These are phyloP conservation scores for Sporothrix globosa DNA, from an alignment of 2,329 filamentous ascomycete species.

Conservation along the genomic window DNA sequence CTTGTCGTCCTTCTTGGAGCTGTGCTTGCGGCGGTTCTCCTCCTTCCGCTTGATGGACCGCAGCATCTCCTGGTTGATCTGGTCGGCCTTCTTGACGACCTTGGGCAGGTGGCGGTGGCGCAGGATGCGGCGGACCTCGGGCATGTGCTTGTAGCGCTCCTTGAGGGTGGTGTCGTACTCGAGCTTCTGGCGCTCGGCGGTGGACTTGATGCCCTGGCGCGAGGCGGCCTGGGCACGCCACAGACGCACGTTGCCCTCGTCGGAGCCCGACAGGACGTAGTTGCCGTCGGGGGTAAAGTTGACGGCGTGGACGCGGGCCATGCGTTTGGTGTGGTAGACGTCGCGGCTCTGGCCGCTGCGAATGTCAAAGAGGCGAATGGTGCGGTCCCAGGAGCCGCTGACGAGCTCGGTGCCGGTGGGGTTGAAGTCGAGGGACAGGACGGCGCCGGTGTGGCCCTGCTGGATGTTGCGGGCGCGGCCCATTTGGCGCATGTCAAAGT, in stretches of 20 bases:
- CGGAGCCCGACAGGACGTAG: constrained; percentile 86
- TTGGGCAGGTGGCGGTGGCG: constrained; percentile 90
- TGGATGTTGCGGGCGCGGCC: constrained; percentile 38
- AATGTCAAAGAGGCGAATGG: constrained; percentile 81
- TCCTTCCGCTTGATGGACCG: constrained; percentile 84
- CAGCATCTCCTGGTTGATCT: constrained; percentile 92
- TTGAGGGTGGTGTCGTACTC: constrained; percentile 89
- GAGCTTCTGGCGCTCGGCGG: constrained; percentile 80
- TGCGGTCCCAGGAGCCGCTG: constrained; percentile 85
- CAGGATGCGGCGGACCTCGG: constrained; percentile 87
- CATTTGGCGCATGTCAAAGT: constrained; percentile 80
- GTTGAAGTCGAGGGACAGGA: constrained; percentile 95
- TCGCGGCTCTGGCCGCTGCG: constrained; percentile 83
- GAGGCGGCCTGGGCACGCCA: constrained; percentile 88
- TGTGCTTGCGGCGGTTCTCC: constrained; percentile 93
- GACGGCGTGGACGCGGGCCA: constrained; percentile 76
- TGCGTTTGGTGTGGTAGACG: constrained; percentile 95
- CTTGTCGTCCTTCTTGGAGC: constrained; percentile 71
- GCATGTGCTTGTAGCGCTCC: constrained; percentile 89
- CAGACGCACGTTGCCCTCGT: constrained; percentile 84
- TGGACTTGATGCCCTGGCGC: constrained; percentile 81
- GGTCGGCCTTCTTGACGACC: constrained; percentile 90
- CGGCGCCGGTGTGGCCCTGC: constrained; percentile 58
- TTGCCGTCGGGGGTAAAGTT: constrained; percentile 75
- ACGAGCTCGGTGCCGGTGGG: constrained; percentile 94